Percentiles rank a stretch among this genome's conserved stretches.
Conservation (phyloP, 164 flowering plant species). For the Magnolia sinica region DNA sequence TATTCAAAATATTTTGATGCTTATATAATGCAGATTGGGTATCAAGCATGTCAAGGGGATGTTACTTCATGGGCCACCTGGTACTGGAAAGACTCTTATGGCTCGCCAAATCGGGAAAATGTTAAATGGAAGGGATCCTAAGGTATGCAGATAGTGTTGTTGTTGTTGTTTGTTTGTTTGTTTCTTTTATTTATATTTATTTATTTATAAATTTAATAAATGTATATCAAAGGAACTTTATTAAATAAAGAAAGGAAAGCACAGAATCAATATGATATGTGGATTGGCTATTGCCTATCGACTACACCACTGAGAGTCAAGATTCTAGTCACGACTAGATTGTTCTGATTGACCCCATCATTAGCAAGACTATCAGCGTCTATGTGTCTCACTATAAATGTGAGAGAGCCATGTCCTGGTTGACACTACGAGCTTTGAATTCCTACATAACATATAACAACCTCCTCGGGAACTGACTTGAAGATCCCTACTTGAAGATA, state of each 20-base stretch:
- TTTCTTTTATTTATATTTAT: too few species aligned
- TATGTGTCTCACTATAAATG: too few species aligned
- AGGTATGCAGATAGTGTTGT: conserved; percentile 42
- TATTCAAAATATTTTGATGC: conserved; percentile 2
- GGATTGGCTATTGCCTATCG: not conserved
- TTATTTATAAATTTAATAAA: too few species aligned
- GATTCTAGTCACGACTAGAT: not conserved
- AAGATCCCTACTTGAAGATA: not conserved
- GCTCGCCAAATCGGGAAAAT: conserved; percentile 98
- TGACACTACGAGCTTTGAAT: not conserved
- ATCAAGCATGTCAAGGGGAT: conserved; percentile 98
- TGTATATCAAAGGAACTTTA: not conserved
- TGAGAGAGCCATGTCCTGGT: not conserved
- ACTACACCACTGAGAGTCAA: not conserved
- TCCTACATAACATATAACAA: not conserved
- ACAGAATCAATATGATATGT: not conserved
- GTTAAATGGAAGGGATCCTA: conserved; percentile 91
- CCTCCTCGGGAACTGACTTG: not conserved
- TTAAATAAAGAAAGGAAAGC: not conserved
- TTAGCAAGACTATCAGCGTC: too few species aligned
- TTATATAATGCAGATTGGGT: conserved; percentile 65
- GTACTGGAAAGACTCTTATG: conserved; percentile 96
- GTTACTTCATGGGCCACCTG: conserved; percentile 99
- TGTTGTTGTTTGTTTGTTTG: too few species aligned
- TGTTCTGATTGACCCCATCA: too few species aligned